A percentile compares a stretch with the other conserved stretches of the same genome.
Evolutionary conservation across 1,139 yeast species (phyloP).

Genomic region (Hansenula lynferdii): DNA sequence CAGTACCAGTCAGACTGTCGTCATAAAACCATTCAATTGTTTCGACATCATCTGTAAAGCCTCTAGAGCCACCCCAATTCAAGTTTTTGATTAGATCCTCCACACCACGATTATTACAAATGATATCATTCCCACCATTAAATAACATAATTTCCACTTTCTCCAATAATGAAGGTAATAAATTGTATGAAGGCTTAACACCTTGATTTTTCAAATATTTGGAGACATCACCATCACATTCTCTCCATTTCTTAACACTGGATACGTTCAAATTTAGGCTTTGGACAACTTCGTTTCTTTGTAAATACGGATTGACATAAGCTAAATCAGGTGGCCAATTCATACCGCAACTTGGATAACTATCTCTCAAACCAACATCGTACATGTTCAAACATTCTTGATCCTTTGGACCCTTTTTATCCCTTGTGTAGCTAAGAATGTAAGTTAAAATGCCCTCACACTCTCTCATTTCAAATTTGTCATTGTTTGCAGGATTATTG

Average conservation of each 20-base stretch:
- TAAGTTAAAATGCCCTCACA: conserved; percentile 48
- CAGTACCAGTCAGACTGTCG: conserved; percentile 43
- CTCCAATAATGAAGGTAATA: conserved; percentile 61
- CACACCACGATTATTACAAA: conserved; percentile 81
- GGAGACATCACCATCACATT: conserved; percentile 65
- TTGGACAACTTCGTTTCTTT: conserved; percentile 46
- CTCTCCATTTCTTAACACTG: conserved; percentile 54
- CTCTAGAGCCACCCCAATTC: conserved; percentile 63
- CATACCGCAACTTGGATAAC: conserved; percentile 85
- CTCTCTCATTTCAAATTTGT: conserved; percentile 32
- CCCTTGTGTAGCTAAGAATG: conserved; percentile 36
- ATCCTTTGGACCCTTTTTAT: conserved; percentile 23
- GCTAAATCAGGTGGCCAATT: conserved; percentile 86
- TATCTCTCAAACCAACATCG: conserved; percentile 66
- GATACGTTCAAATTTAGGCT: conserved; percentile 46
- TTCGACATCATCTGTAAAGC: conserved; percentile 41
- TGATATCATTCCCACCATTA: conserved; percentile 85
- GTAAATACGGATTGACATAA: conserved; percentile 56
- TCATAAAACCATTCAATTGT: conserved; percentile 50
- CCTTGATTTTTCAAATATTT: conserved; percentile 43
- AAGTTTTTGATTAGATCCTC: conserved; percentile 57
- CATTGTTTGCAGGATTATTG: conserved; percentile 23
- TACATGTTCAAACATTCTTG: conserved; percentile 75
- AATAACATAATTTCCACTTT: conserved; percentile 62
- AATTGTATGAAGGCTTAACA: conserved; percentile 56